Conservation (phyloP, 2,329 filamentous ascomycete species). For the Aspergillus fumigatiaffinis region DNA sequence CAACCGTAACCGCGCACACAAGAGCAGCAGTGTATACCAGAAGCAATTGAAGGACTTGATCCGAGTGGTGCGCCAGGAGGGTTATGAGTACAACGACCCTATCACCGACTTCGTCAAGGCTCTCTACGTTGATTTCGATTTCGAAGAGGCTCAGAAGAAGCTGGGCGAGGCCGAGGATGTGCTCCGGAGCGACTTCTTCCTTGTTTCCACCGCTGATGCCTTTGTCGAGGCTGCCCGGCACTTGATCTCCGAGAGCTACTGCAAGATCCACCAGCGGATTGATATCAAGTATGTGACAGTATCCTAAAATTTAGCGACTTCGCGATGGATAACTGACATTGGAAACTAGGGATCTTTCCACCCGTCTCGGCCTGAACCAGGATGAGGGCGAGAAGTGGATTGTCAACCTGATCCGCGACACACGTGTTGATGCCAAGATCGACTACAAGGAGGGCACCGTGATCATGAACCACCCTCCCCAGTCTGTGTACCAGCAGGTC, state of each 20-base stretch:
- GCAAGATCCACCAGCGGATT: conserved; percentile 98
- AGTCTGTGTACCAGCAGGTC: conserved; percentile 98
- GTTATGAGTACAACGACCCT: conserved; percentile 95
- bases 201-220: conserved; percentile 73
- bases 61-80: conserved; percentile 92
- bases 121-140: conserved; percentile 93
- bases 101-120: conserved; percentile 96
- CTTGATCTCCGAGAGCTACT: conserved; percentile 97
- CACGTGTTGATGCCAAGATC: conserved; percentile 95
- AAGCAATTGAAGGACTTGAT: conserved; percentile 98
- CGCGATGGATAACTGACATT: conserved; percentile 14
- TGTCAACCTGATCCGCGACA: conserved; percentile 97
- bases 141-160: conserved; percentile 90
- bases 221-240: conserved; percentile 95
- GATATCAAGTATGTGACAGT: conserved; percentile 70
- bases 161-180: conserved; percentile 86
- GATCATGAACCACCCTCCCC: conserved; percentile 98
- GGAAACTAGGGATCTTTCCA: conserved; percentile 69
- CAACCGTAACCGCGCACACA: conserved; percentile 76
- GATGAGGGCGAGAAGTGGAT: conserved; percentile 99
- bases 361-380: conserved; percentile 82
- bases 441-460: conserved; percentile 99
- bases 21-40: conserved; percentile 77
- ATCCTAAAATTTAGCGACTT: not conserved
- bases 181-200: conserved; percentile 91